Base-by-base conservation (phyloP, 345 rosid genomes). In the Ceriops tagal region DNA sequence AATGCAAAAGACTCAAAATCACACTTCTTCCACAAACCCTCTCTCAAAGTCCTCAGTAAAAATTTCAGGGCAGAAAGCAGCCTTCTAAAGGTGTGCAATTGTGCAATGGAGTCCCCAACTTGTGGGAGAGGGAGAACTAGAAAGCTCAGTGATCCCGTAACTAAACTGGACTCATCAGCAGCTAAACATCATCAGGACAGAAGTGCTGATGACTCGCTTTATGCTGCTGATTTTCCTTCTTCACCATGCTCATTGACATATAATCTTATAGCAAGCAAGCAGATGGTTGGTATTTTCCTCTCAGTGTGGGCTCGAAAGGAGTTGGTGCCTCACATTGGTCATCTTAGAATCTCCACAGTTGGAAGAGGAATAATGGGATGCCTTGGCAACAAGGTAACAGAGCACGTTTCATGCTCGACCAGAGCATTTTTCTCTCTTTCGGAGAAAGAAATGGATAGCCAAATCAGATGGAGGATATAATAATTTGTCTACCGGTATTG, bases 321-420 rank as follows among this genome's bases (percentile, higher is more conserved):
- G 77, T 81, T 92, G 81, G 84, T 90, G 62, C 96, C 95, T 46
- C 86, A 92, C 71, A 83, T 95, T 69, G 96, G 87, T 32, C 99
- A 95, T 68, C 96, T 92, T 69, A 84, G 97, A 68, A 74, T 87
- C 69, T 84, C 86, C 65, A 83, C 96, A 1, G 85, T 92, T 10
- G 97, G 99, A 58, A 86, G 89, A 85, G 99, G 99, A 56, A 87
- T 95, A 77, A 84, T 92, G 97, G 93, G 96, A 76, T 80, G 85
- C 75, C 86, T 92, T 51, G 98, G 99, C 27, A 95, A 95, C 88
- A 92, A 90, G 90, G 99, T 87, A 75, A 28, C 13, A 43, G 5
- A 43, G 49, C 4, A 16, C 18, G 4, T 11, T 43, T 3, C 16
- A 43, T 43, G 49, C 49, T 43, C 18, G 15, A 43, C 5, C 19